These are phyloP conservation scores for Hypholoma fasciculare DNA, from an alignment of 768 basidiomycete genomes.

Conservation along the genomic window DNA sequence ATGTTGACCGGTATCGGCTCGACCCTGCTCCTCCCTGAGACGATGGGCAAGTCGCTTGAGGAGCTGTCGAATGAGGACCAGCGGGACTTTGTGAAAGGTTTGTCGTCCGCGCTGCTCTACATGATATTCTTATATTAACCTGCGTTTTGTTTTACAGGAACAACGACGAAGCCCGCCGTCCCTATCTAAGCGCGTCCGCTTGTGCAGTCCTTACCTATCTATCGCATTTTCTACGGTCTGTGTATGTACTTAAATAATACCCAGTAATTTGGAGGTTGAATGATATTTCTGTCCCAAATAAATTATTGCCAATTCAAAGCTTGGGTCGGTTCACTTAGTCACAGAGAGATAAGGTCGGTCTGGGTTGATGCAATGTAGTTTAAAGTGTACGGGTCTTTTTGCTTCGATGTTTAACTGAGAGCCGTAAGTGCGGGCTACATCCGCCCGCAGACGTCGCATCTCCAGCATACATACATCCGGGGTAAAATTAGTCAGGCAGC, in stretches of 20 bases:
- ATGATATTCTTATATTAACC: too few relatives aligned
- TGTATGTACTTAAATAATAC: neutral
- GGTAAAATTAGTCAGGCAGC: too few relatives aligned
- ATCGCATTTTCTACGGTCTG: neutral
- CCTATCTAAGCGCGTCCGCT: neutral
- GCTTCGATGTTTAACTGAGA: too few relatives aligned
- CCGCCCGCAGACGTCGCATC: too few relatives aligned
- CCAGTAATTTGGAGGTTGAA: neutral
- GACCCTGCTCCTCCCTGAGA: conserved; percentile 79
- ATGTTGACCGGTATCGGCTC: conserved; percentile 87
- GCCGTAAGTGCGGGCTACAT: too few relatives aligned
- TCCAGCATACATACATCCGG: too few relatives aligned
- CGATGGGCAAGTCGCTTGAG: conserved; percentile 65
- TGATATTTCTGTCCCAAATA: neutral
- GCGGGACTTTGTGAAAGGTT: conserved; percentile 48
- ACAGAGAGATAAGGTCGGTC: too few relatives aligned
- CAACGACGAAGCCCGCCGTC: neutral
- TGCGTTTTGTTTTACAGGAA: conserved; percentile 11
- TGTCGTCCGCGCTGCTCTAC: too few relatives aligned
- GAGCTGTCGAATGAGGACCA: conserved; percentile 75
- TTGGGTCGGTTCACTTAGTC: neutral
- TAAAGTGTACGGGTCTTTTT: too few relatives aligned
- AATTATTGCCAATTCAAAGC: neutral
- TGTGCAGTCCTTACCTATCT: neutral
- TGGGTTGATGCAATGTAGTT: too few relatives aligned